Evolutionary conservation across 1,139 yeast genomes (phyloP).

Genomic region (Geotrichum carabidarum): DNA sequence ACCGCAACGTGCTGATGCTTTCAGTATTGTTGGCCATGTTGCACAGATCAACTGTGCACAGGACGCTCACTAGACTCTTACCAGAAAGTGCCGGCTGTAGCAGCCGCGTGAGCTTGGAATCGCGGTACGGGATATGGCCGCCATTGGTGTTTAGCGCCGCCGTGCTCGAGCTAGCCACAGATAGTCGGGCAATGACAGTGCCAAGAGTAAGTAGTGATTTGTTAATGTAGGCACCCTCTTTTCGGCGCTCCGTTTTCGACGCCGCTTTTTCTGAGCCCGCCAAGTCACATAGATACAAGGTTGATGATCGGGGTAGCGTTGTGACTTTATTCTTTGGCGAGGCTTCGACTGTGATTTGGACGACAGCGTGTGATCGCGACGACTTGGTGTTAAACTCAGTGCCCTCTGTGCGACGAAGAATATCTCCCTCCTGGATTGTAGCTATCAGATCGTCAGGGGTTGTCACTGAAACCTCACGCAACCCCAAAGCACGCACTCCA

Average conservation of each 20-base stretch:
- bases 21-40: conserved; percentile 56
- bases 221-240: conserved; percentile 90
- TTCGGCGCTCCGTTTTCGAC: conserved; percentile 70
- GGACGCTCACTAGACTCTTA: conserved; percentile 70
- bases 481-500: conserved; percentile 73
- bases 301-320: conserved; percentile 49
- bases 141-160: conserved; percentile 25
- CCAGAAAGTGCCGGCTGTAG: conserved; percentile 91
- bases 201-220: conserved; percentile 84
- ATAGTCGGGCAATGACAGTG: conserved; percentile 74
- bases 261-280: conserved; percentile 95
- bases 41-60: conserved; percentile 55
- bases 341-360: conserved; percentile 55
- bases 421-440: conserved; percentile 64
- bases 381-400: conserved; percentile 82
- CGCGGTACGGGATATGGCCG: conserved; percentile 81
- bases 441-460: conserved; percentile 57
- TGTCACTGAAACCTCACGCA: conserved; percentile 54
- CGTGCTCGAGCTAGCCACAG: conserved; percentile 24
- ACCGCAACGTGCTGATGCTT: conserved; percentile 78
- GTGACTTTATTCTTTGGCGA: conserved; percentile 44
- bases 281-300: conserved; percentile 81
- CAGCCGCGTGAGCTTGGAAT: conserved; percentile 80
- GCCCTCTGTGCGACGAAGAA: conserved; percentile 71
- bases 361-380: conserved; percentile 86